Base-by-base conservation (phyloP, 2,329 filamentous ascomycete species). In the Aureobasidium subglaciale region DNA sequence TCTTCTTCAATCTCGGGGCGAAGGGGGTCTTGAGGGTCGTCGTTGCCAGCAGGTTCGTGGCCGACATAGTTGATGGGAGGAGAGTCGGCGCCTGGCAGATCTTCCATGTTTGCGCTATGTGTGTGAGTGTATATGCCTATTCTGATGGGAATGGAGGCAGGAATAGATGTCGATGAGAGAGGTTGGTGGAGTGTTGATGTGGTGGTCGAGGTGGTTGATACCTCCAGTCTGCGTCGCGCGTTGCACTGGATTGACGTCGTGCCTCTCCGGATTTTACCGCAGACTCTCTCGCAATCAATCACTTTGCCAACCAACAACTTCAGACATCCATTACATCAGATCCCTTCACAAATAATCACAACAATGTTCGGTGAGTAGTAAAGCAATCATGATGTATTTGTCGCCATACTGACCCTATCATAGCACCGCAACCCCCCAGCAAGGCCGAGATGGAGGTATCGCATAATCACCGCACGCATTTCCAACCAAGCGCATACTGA, bases 351-450 rank as follows among this genome's bases (percentile, higher is more conserved):
- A 15, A 41, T 32, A n/a, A n/a, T n/a, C n/a, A n/a, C 5, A 24
- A 50, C 16, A 32, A 53, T 53, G 49, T 53, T 53, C 49, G 49
- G 49, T 53, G 7, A 41, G 35, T 42, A 13, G 13, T 18, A 7
- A 22, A 4, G 18, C n/a, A n/a, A n/a, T 9, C 35, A 10, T 24
- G 3, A 6, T 10, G 2, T 9, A 18, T 3, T 0, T 29, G 5
- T 20, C 34, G 2, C 22, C 2, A 13, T 20, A 38, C 46, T 50
- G 46, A 50, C 46, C 9, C 8, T 5, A 1, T 20, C 2, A 32
- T 7, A 86, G 83, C 83, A 76, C 83, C 87, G 73, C 85, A 86
- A 68, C 84, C 83, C 70, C 79, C 83, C 65, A 83, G 83, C 58
- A 75, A 81, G 58, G 83, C 85, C 70, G 86, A 91, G 79, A 79